phyloP scores from a whole-genome alignment of 2,329 filamentous ascomycete species.

The Alternaria gansuensis region DNA sequence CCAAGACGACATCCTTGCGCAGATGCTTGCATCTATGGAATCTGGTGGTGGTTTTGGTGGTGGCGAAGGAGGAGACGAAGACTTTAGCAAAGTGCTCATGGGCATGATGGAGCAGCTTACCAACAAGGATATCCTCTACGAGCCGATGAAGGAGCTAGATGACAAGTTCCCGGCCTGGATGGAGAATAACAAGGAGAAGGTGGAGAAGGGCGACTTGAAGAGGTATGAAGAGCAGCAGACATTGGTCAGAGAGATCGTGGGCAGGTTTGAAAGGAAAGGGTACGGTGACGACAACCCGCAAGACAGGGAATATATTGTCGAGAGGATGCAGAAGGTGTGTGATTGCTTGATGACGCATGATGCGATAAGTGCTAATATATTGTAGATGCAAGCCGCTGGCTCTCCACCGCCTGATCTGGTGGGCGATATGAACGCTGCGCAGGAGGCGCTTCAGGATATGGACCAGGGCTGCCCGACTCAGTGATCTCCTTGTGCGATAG shows the following conservation, averaged over 20 bases:
- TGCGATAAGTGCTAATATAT: slow-evolving; percentile 1
- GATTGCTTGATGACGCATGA: neutral
- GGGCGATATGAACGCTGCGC: slow-evolving; percentile 84
- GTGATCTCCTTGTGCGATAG: slow-evolving; percentile 47
- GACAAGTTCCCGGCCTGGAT: slow-evolving; percentile 94
- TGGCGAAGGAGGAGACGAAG: slow-evolving; percentile 72
- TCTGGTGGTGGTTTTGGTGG: slow-evolving; percentile 64
- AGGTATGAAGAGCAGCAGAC: slow-evolving; percentile 82
- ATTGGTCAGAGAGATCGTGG: slow-evolving; percentile 85
- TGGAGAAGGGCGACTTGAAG: slow-evolving; percentile 73
- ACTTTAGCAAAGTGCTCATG: slow-evolving; percentile 93
- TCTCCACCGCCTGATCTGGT: slow-evolving; percentile 90
- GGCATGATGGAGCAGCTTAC: slow-evolving; percentile 99
- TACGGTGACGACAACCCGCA: slow-evolving; percentile 84
- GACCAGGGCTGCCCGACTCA: slow-evolving; percentile 70
- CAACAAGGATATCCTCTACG: slow-evolving; percentile 97
- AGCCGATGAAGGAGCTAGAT: slow-evolving; percentile 97
- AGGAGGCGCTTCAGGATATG: slow-evolving; percentile 68
- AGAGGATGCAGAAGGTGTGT: slow-evolving; percentile 92
- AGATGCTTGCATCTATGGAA: slow-evolving; percentile 90
- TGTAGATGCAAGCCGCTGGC: slow-evolving; percentile 93
- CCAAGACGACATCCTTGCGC: slow-evolving; percentile 82
- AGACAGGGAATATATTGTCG: slow-evolving; percentile 92
- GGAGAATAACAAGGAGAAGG: slow-evolving; percentile 74
- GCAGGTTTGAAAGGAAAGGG: slow-evolving; percentile 81